Percentiles rank a stretch among this genome's conserved stretches.
Evolutionary conservation across 352 stramenopile species (phyloP).

Genomic region (Globisporangium uncinulatum): DNA sequence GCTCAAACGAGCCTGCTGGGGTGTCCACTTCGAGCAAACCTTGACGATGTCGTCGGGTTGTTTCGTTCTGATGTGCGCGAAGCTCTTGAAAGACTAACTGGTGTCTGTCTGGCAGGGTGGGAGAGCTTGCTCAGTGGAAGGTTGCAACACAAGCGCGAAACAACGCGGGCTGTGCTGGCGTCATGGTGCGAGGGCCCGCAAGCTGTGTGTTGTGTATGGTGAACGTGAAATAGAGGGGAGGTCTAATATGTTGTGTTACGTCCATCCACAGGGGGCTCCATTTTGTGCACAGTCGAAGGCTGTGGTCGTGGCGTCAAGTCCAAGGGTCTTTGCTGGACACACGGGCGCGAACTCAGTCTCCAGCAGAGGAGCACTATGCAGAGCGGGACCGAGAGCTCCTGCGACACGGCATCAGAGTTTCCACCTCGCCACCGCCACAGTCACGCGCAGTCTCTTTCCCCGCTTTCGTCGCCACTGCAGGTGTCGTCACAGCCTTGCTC

Average conservation of each 20-base stretch:
- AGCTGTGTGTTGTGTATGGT: not conserved
- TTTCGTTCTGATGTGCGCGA: slow-evolving; percentile 1
- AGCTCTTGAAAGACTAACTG: too few relatives aligned
- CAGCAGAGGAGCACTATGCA: not conserved
- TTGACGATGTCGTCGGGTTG: slow-evolving; percentile 1
- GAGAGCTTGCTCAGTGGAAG: slow-evolving; percentile 29
- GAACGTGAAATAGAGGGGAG: too few relatives aligned
- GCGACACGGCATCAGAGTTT: not conserved
- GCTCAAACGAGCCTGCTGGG: slow-evolving; percentile 1
- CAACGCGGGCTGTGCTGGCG: slow-evolving; percentile 21
- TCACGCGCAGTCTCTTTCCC: not conserved
- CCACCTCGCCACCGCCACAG: not conserved
- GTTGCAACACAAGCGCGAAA: slow-evolving; percentile 25
- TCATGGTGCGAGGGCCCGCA: slow-evolving; percentile 8
- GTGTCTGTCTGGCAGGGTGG: slow-evolving; percentile 15
- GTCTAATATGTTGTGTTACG: too few relatives aligned
- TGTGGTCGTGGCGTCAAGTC: slow-evolving; percentile 21
- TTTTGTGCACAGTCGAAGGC: slow-evolving; percentile 20
- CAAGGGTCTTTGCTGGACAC: slow-evolving; percentile 19
- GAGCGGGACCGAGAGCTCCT: not conserved
- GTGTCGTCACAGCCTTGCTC: not conserved
- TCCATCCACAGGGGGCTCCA: slow-evolving; percentile 17
- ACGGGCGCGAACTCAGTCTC: slow-evolving; percentile 1
- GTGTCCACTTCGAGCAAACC: not conserved
- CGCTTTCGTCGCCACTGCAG: not conserved